phyloP scores from a whole-genome alignment of 1,284 basidiomycete genomes.

The Ganoderma lucidum region DNA sequence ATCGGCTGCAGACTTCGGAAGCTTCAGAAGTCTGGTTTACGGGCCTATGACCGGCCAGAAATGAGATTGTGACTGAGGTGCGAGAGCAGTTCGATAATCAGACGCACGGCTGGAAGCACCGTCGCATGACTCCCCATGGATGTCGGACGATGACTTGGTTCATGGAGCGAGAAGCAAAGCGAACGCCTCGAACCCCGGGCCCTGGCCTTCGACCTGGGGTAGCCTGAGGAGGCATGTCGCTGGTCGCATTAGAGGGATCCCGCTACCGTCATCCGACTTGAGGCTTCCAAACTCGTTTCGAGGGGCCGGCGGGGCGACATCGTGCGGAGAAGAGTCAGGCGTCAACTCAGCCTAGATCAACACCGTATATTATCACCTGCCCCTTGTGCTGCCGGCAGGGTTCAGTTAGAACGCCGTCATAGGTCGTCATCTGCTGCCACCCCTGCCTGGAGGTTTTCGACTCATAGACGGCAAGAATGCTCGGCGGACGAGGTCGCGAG shows the following conservation, averaged over 20 bases:
- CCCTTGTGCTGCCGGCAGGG: neutral
- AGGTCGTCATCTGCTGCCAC: neutral
- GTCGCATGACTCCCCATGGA: neutral
- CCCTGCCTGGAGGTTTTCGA: neutral
- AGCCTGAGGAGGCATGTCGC: neutral
- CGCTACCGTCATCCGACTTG: neutral
- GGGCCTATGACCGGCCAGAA: neutral
- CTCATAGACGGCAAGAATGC: neutral
- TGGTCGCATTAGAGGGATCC: neutral
- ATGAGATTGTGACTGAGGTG: neutral
- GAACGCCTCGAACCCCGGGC: neutral
- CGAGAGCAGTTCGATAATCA: conserved; percentile 2
- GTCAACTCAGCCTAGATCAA: neutral
- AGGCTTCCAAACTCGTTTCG: neutral
- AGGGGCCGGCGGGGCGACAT: neutral
- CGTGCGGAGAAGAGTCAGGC: neutral
- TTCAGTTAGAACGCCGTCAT: neutral
- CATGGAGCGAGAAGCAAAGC: neutral
- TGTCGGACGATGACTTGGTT: neutral
- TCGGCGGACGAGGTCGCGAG: neutral
- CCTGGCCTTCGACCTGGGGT: neutral
- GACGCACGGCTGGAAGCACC: neutral
- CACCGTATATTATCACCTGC: neutral
- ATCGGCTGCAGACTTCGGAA: neutral
- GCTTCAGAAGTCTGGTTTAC: neutral